phyloP scores from a whole-genome alignment of 768 basidiomycete species.

The Suillus spraguei region DNA sequence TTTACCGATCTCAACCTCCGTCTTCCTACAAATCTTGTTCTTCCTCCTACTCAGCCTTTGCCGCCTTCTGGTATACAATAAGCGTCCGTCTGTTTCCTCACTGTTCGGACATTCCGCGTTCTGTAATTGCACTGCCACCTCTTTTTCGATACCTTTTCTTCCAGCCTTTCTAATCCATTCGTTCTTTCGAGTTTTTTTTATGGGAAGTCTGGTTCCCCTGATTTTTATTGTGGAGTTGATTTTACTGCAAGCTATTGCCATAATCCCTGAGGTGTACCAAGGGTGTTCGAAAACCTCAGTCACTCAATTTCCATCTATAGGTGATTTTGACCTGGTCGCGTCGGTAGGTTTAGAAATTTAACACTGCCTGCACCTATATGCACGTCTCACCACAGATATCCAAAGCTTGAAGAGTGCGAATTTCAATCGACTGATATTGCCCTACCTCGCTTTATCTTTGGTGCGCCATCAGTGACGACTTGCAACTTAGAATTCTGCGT shows the following conservation, averaged over 20 bases:
- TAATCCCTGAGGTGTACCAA: neutral
- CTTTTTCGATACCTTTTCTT: neutral
- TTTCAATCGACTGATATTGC: neutral
- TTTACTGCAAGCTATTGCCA: neutral
- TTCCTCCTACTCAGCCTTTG: conserved; percentile 1
- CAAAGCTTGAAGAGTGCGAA: neutral
- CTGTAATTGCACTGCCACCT: neutral
- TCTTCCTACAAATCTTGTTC: conserved; percentile 30
- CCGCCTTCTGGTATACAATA: conserved; percentile 7
- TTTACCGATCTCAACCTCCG: conserved; percentile 47
- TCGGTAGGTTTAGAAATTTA: neutral
- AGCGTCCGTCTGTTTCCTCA: neutral
- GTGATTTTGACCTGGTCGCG: neutral
- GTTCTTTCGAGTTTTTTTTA: conserved; percentile 1
- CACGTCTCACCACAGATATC: neutral
- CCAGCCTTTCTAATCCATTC: conserved; percentile 8
- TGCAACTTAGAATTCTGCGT: neutral
- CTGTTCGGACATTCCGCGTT: conserved; percentile 2
- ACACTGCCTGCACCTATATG: neutral
- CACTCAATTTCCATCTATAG: neutral
- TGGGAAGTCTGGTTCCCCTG: neutral
- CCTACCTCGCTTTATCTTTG: neutral
- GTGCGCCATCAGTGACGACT: neutral
- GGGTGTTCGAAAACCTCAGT: neutral
- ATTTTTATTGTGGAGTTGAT: neutral